phyloP scores from a whole-genome alignment of 2,329 filamentous ascomycete species.

The Karstenula rhodostoma region DNA sequence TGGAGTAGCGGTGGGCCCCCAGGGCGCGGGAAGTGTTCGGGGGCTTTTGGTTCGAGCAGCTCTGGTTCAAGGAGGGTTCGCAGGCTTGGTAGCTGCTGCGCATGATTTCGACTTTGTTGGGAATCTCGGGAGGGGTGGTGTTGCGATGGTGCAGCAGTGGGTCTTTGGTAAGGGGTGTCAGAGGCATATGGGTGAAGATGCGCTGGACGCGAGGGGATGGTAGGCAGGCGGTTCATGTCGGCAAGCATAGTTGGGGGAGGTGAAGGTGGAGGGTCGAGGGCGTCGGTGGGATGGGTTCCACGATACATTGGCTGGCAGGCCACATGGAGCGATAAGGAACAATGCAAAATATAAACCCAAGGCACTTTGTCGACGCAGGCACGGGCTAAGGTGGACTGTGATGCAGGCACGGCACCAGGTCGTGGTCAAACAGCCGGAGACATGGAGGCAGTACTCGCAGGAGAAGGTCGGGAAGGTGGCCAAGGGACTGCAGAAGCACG shows the following conservation, averaged over 20 bases:
- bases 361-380: constrained; percentile 37
- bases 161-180: constrained; percentile 39
- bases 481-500: constrained; percentile 41
- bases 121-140: constrained; percentile 36
- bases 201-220: constrained; percentile 80
- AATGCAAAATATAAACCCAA: constrained; percentile 39
- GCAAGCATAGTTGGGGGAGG: constrained; percentile 56
- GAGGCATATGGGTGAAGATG: constrained; percentile 35
- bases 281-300: constrained; percentile 41
- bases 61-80: constrained; percentile 48
- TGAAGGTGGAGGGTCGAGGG: constrained; percentile 34
- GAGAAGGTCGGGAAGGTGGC: constrained; percentile 34
- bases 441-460: constrained; percentile 34
- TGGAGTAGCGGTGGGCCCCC: constrained; percentile 29
- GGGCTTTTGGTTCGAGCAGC: constrained; percentile 43
- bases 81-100: constrained; percentile 48
- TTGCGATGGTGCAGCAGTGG: constrained; percentile 36
- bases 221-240: constrained; percentile 81
- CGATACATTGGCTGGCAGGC: constrained; percentile 41
- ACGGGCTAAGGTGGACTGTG: constrained; percentile 35
- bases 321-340: constrained; percentile 44
- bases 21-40: constrained; percentile 34
- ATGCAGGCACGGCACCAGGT: constrained; percentile 45
- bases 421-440: constrained; percentile 39
- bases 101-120: constrained; percentile 37